Conservation (phyloP, 129 eudicot genomes). For the Flaveria sonorensis region DNA sequence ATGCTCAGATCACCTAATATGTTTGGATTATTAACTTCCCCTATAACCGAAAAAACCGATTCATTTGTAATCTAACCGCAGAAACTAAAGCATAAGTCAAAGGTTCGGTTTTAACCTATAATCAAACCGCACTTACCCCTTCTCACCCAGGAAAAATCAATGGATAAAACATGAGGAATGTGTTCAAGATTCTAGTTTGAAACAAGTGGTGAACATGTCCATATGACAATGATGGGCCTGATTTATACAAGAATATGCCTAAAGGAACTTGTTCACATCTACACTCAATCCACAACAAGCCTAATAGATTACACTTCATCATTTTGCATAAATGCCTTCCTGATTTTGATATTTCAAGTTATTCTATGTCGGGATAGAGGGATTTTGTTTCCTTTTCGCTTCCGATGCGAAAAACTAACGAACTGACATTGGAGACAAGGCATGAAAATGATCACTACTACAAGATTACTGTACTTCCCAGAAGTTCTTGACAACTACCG, state of each 20-base stretch:
- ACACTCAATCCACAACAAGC: conserved; percentile 18
- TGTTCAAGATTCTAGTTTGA: conserved; percentile 32
- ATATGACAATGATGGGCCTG: conserved; percentile 19
- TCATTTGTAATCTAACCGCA: too few species aligned
- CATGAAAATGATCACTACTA: too few species aligned
- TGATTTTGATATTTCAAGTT: background rate
- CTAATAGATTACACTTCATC: conserved; percentile 34
- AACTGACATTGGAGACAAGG: background rate
- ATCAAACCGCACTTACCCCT: background rate
- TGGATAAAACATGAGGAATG: conserved; percentile 23
- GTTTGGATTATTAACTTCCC: background rate
- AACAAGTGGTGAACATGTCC: conserved; percentile 39
- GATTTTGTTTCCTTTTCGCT: background rate
- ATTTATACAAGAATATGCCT: conserved; percentile 20
- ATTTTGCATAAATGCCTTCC: conserved; percentile 30
- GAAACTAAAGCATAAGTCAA: background rate
- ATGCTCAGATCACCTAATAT: background rate
- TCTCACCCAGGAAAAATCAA: conserved; percentile 4
- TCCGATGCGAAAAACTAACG: background rate
- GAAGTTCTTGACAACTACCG: too few species aligned
- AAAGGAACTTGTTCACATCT: conserved; percentile 27
- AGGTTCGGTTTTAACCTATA: background rate
- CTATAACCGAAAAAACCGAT: background rate
- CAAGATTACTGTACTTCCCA: too few species aligned
- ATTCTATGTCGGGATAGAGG: background rate